Evolutionary conservation across 352 stramenopile genomes (phyloP).

Genomic region (Achlya hypogyna): DNA sequence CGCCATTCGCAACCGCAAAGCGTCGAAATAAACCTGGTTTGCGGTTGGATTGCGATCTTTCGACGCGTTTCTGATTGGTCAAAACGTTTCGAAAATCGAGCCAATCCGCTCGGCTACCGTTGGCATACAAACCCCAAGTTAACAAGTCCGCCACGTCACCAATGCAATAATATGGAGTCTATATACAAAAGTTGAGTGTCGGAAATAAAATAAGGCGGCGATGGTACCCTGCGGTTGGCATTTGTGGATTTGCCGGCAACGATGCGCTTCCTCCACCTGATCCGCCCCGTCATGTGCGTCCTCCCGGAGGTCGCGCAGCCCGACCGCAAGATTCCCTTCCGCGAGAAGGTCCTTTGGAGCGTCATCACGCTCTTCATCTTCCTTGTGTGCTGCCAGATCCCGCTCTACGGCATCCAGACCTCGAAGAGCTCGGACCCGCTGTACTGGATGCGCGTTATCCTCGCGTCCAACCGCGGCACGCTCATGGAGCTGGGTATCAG

Average conservation of each 20-base stretch:
- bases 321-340: slow-evolving; percentile 97
- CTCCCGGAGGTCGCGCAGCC: slow-evolving; percentile 95
- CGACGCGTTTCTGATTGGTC: background rate
- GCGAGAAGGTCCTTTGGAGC: slow-evolving; percentile 98
- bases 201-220: background rate
- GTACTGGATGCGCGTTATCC: slow-evolving; percentile 99
- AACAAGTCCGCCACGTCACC: background rate
- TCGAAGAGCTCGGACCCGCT: slow-evolving; percentile 98
- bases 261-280: slow-evolving; percentile 98
- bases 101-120: background rate
- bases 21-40: too few relatives aligned
- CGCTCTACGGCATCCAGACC: slow-evolving; percentile 98
- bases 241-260: slow-evolving; percentile 15
- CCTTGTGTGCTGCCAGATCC: slow-evolving; percentile 99
- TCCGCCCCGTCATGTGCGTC: slow-evolving; percentile 97
- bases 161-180: background rate
- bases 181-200: background rate
- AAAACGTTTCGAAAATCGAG: background rate
- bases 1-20: too few relatives aligned
- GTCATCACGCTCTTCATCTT: slow-evolving; percentile 99
- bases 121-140: background rate
- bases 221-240: background rate
- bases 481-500: slow-evolving; percentile 98
- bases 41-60: too few relatives aligned
- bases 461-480: slow-evolving; percentile 97